Evolutionary conservation across 768 basidiomycete species (phyloP).

Genomic region (Xerocomus potaroensis): DNA sequence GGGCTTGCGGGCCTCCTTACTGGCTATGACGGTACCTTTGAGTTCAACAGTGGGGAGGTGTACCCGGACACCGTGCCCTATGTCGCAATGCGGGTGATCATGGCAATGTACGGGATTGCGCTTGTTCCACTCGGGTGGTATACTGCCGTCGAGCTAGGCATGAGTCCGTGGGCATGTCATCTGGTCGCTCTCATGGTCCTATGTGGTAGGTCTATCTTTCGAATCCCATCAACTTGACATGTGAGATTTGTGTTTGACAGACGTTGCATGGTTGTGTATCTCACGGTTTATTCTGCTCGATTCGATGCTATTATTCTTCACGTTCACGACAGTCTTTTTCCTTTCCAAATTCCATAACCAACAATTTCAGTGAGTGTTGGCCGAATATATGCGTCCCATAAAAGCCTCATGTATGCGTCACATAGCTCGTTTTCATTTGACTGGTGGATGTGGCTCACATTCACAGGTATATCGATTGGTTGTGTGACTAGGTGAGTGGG

Average conservation of each 20-base stretch:
- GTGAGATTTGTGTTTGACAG: slow-evolving; percentile 37
- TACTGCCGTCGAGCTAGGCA: slow-evolving; percentile 89
- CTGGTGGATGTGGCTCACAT: slow-evolving; percentile 95
- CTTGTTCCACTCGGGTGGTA: slow-evolving; percentile 98
- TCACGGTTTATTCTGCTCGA: slow-evolving; percentile 97
- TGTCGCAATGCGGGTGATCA: slow-evolving; percentile 91
- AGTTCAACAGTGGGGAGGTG: slow-evolving; percentile 86
- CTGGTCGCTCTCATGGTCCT: slow-evolving; percentile 92
- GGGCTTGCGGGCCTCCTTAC: slow-evolving; percentile 87
- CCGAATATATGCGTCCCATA: background rate
- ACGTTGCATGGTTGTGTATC: slow-evolving; percentile 95
- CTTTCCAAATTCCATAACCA: slow-evolving; percentile 97
- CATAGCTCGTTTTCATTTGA: slow-evolving; percentile 86
- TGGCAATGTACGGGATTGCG: slow-evolving; percentile 90
- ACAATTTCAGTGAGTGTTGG: slow-evolving; percentile 73
- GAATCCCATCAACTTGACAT: background rate
- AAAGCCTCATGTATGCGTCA: slow-evolving; percentile 1
- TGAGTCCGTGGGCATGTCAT: slow-evolving; percentile 88
- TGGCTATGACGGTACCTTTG: slow-evolving; percentile 89
- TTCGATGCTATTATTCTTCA: slow-evolving; percentile 99
- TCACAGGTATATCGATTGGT: slow-evolving; percentile 94
- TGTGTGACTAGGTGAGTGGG: slow-evolving; percentile 77
- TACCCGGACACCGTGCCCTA: slow-evolving; percentile 88
- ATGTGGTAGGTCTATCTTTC: slow-evolving; percentile 54
- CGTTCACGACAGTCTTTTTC: slow-evolving; percentile 93